Evolutionary conservation across 306 rosid species (phyloP), one percentile per base, ranked within the genome.

Genomic region (Abrus precatorius): DNA sequence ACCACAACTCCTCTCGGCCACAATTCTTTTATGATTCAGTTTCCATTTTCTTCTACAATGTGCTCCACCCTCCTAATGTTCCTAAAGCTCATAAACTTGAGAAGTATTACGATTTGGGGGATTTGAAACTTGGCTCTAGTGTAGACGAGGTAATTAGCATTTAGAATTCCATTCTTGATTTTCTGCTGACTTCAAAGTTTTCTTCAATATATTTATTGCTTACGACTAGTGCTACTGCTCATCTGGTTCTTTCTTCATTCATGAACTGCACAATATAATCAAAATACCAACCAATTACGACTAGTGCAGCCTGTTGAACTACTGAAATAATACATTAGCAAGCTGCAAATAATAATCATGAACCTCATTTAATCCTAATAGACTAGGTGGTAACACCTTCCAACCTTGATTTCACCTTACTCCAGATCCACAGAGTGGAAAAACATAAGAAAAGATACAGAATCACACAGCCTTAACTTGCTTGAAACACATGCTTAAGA

Each of bases 21-120:
- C 99, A 95, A 78, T 95, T 90, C 87, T 95, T 89, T 81, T 93
- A 93, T 79, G 99, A 95, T 82, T 93, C 99, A 50, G 98, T 93
- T 84, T 95, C 98, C 77, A 93, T 92, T 89, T 95, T 95, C 90
- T 95, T 95, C 88, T 93, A 86, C 85, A 95, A 93, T 82, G 94
- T 93, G 74, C 97, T 95, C 77, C 90, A 55, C 75, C 99, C 99
- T 74, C 99, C 97, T 10, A 92, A 85, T 64, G 76, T 87, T 68
- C 80, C 97, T 75, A 89, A 85, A 77, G 87, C 82, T 82, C 86
- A 83, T 80, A 93, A 89, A 90, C 97, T 90, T 47, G 97, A 92
- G 88, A 93, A 95, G 78, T 95, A 93, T 87, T 93, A 95, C 72
- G 94, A 90, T 87, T 84, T 95, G 80, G 97, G 94, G 83, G 89